phyloP scores from a whole-genome alignment of 306 rosid species.

The Vigna mungo region DNA sequence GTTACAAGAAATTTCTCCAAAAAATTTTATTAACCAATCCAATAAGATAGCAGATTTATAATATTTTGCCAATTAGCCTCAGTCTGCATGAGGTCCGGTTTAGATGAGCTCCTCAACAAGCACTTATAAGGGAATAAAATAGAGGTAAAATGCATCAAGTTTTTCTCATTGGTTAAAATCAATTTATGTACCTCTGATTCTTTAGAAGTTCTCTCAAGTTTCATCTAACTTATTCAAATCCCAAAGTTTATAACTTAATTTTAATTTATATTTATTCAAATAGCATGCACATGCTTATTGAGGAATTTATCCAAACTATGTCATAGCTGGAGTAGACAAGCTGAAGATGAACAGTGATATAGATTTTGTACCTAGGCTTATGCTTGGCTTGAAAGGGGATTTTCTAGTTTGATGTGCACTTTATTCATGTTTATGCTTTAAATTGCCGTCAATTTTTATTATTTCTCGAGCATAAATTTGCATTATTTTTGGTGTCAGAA shows the following conservation, averaged over 20 bases:
- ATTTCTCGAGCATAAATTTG: conserved; percentile 18
- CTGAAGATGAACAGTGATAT: conserved; percentile 21
- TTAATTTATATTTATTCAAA: neutral
- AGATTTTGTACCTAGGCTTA: conserved; percentile 8
- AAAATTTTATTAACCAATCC: neutral
- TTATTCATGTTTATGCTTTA: conserved; percentile 7
- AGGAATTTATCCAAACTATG: neutral
- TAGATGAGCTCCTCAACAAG: neutral
- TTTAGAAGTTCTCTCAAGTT: neutral
- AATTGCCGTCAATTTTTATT: conserved; percentile 14
- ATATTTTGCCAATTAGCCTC: neutral
- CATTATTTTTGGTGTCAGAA: neutral
- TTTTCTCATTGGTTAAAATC: neutral
- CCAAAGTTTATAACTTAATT: neutral
- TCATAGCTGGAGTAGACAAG: conserved; percentile 17
- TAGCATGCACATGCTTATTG: neutral
- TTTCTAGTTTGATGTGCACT: conserved; percentile 9
- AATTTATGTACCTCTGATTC: neutral
- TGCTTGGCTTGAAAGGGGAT: conserved; percentile 29
- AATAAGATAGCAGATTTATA: neutral
- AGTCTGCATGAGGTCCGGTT: neutral
- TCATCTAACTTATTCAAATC: neutral
- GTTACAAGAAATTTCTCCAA: neutral
- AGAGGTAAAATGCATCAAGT: neutral
- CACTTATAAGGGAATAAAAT: neutral